phyloP scores from a whole-genome alignment of 768 basidiomycete genomes.

The Rhodotorula toruloides region DNA sequence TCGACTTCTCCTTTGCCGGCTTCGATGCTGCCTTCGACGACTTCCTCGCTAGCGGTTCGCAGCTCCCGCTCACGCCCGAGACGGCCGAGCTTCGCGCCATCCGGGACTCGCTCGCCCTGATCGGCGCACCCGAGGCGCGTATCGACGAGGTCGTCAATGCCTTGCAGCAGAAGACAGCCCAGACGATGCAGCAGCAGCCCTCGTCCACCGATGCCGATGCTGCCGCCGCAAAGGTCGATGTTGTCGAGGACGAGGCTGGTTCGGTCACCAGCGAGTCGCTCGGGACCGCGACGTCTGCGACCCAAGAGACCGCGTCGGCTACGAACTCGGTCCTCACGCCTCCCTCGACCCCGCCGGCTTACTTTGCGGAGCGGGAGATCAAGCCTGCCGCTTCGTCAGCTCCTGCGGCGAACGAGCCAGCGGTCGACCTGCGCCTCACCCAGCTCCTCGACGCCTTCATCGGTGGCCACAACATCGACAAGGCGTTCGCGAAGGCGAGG shows the following conservation, averaged over 20 bases:
- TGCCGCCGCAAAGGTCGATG: neutral
- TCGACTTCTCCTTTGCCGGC: slow-evolving; percentile 26
- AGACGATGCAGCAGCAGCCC: neutral
- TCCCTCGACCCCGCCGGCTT: slow-evolving; percentile 24
- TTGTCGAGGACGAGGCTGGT: slow-evolving; percentile 13
- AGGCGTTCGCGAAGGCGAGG: slow-evolving; percentile 13
- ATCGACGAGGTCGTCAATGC: too few species aligned
- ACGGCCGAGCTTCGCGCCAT: slow-evolving; percentile 4
- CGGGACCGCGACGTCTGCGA: slow-evolving; percentile 18
- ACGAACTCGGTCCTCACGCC: slow-evolving; percentile 23
- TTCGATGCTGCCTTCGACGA: slow-evolving; percentile 37
- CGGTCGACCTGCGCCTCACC: neutral
- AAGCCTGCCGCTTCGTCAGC: slow-evolving; percentile 25
- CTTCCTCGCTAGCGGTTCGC: slow-evolving; percentile 23
- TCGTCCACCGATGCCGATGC: neutral
- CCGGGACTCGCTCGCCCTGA: too few species aligned
- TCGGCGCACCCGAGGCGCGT: too few species aligned
- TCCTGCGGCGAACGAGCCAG: too few species aligned
- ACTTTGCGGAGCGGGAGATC: slow-evolving; percentile 32
- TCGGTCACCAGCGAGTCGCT: slow-evolving; percentile 18
- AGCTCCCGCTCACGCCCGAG: neutral
- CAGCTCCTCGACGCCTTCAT: neutral
- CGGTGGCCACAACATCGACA: neutral
- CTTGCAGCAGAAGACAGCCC: too few species aligned
- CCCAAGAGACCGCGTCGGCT: slow-evolving; percentile 3